Conservation (phyloP, 805 yeast genomes). For the Wickerhamomyces bovis region DNA sequence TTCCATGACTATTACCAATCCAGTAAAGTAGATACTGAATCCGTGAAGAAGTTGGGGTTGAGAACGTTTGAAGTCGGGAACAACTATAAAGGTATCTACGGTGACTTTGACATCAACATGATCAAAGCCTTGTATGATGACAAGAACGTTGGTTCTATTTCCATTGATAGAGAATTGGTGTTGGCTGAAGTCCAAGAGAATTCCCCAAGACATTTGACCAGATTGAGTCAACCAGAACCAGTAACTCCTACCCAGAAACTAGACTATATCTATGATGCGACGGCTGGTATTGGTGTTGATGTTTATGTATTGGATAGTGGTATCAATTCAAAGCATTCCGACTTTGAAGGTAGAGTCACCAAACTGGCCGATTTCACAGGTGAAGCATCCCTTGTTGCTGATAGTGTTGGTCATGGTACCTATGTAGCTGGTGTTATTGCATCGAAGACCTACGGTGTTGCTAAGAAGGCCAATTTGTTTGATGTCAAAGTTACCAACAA, state of each 20-base stretch:
- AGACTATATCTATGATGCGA: conserved; percentile 36
- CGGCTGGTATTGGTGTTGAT: conserved; percentile 35
- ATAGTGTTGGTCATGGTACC: conserved; percentile 49
- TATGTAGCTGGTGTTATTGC: conserved; percentile 52
- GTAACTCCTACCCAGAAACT: conserved; percentile 23
- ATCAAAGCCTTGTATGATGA: conserved; percentile 30
- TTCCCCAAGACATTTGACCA: conserved; percentile 38
- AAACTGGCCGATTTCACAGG: conserved; percentile 40
- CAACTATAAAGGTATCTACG: conserved; percentile 29
- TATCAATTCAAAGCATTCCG: conserved; percentile 32
- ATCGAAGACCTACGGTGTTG: conserved; percentile 45
- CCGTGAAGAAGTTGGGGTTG: conserved; percentile 13
- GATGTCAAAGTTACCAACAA: conserved; percentile 39
- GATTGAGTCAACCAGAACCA: conserved; percentile 31
- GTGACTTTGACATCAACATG: conserved; percentile 28
- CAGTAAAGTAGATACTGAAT: conserved; percentile 4
- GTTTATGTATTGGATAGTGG: conserved; percentile 36
- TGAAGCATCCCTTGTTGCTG: conserved; percentile 22
- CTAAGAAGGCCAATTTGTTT: conserved; percentile 38
- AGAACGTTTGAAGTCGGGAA: conserved; percentile 25
- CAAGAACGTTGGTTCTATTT: conserved; percentile 29
- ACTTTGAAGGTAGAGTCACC: conserved; percentile 37
- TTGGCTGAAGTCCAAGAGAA: conserved; percentile 34
- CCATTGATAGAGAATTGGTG: conserved; percentile 30
- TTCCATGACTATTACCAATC: conserved; percentile 13